phyloP scores from a whole-genome alignment of 306 rosid genomes.

The Castanospermum australe region DNA sequence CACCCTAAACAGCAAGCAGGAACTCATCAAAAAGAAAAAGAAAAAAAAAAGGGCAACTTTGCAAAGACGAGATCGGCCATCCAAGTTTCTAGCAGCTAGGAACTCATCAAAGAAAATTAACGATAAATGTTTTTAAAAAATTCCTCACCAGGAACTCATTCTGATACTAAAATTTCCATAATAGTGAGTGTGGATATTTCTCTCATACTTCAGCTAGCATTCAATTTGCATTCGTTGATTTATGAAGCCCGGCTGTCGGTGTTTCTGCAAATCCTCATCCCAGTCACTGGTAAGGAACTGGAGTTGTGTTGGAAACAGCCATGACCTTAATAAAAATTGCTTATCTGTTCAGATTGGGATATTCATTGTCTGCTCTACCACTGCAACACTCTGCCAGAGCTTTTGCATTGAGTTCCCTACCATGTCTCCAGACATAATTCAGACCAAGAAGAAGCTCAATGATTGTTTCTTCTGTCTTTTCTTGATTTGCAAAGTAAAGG shows the following conservation, averaged over 20 bases:
- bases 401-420: constrained; percentile 78
- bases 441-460: constrained; percentile 95
- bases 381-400: constrained; percentile 80
- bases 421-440: constrained; percentile 83
- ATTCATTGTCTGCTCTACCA: constrained; percentile 62
- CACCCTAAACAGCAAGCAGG: constrained; percentile 35
- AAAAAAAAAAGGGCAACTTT: constrained; percentile 19
- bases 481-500: constrained; percentile 87
- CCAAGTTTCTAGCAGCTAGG: constrained; percentile 48
- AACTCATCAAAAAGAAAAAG: constrained; percentile 22
- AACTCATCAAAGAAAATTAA: constrained; percentile 46
- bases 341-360: constrained; percentile 65
- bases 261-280: constrained; percentile 26
- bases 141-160: constrained; percentile 39
- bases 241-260: constrained; percentile 22
- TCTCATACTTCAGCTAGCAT: constrained; percentile 35
- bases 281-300: constrained; percentile 24
- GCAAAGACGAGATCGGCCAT: constrained; percentile 42
- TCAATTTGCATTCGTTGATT: constrained; percentile 22
- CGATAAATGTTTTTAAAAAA: constrained; percentile 36
- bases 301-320: constrained; percentile 36
- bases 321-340: background rate
- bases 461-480: constrained; percentile 74
- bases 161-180: constrained; percentile 28
- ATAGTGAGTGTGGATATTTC: constrained; percentile 17